Conservation (phyloP, 495 filamentous ascomycete species). For the Alectoria sarmentosa region DNA sequence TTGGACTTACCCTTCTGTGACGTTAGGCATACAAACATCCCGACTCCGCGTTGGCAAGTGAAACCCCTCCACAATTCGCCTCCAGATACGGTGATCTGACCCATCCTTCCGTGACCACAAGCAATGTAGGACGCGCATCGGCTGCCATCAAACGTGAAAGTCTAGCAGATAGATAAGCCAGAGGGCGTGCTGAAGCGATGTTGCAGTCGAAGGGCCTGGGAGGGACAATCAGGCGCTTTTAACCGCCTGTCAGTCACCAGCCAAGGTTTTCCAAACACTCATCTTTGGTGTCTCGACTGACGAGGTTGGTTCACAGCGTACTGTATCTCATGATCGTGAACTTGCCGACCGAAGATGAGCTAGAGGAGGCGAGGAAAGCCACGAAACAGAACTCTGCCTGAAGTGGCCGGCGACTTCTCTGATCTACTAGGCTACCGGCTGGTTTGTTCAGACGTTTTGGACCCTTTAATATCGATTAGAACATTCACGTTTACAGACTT, state of each 20-base stretch:
- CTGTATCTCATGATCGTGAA: neutral
- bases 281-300: no score
- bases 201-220: neutral
- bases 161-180: neutral
- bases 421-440: no score
- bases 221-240: neutral
- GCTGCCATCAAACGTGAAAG: neutral
- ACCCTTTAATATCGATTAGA: neutral
- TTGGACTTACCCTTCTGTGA: no score
- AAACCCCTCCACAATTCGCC: neutral
- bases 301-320: neutral
- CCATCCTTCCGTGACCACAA: neutral
- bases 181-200: neutral
- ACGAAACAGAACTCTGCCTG: neutral
- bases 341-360: no score
- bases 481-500: no score
- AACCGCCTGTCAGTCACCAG: neutral
- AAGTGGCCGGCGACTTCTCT: neutral
- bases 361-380: no score
- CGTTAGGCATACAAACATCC: neutral
- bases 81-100: neutral
- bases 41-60: neutral
- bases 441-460: no score
- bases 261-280: no score
- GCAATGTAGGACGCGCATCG: neutral